Percentiles rank a stretch among this genome's conserved stretches.
These are phyloP conservation scores for Exophiala spinifera DNA, from an alignment of 2,329 filamentous ascomycete genomes.

Conservation along the genomic window DNA sequence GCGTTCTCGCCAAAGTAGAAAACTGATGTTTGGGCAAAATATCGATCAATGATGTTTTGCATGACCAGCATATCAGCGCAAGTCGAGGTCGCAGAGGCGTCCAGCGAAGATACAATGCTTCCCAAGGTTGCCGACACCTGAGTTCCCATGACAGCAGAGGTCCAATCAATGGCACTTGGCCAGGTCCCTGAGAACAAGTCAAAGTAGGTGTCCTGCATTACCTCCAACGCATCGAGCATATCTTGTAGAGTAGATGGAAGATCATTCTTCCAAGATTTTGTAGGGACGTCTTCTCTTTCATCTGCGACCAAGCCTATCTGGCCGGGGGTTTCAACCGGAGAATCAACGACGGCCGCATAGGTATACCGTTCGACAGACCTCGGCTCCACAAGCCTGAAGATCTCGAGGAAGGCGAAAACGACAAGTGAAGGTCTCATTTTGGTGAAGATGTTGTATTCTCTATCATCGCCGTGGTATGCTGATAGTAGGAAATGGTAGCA, in stretches of 20 bases:
- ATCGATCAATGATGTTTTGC: conserved; percentile 77
- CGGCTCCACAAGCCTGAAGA: conserved; percentile 1
- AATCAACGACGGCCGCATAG: neutral
- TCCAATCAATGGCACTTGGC: conserved; percentile 90
- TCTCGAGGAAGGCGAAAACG: conserved; percentile 4
- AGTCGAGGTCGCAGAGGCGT: conserved; percentile 35
- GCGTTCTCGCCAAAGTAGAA: conserved; percentile 88
- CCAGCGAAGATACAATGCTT: conserved; percentile 60
- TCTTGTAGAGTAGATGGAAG: conserved; percentile 20
- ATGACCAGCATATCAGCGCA: conserved; percentile 48
- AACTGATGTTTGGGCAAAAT: conserved; percentile 71
- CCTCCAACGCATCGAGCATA: conserved; percentile 63
- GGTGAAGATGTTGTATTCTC: neutral
- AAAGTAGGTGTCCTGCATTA: conserved; percentile 78
- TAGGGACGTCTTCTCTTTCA: conserved; percentile 10
- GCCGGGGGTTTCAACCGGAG: neutral
- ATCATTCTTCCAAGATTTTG: neutral
- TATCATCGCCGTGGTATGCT: neutral
- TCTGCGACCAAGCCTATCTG: conserved; percentile 13
- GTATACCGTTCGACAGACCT: conserved; percentile 11
- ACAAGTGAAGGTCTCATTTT: conserved; percentile 17
- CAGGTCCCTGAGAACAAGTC: conserved; percentile 74
- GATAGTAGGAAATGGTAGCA: neutral
- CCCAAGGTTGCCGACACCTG: conserved; percentile 70
- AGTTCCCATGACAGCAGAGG: conserved; percentile 77